phyloP scores from a whole-genome alignment of 169 alveolate genomes.

The Fabrea salina region DNA sequence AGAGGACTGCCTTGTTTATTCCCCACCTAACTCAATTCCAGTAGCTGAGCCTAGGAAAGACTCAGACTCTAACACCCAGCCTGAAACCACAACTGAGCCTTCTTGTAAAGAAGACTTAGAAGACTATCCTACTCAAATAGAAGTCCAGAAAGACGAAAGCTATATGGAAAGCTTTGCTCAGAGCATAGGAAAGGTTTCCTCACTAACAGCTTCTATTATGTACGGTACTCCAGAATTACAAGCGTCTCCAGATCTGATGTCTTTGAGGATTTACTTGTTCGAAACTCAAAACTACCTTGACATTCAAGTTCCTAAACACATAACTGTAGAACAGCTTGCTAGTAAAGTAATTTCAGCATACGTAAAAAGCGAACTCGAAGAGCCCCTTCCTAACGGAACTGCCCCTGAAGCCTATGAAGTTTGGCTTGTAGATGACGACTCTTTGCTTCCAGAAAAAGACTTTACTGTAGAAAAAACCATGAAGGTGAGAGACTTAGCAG shows the following conservation, averaged over 20 bases:
- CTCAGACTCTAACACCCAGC: neutral
- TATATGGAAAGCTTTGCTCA: neutral
- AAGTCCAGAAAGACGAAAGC: slow-evolving; percentile 16
- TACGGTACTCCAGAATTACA: neutral
- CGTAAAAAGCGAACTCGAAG: neutral
- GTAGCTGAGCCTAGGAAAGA: neutral
- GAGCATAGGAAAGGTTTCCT: neutral
- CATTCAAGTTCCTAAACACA: neutral
- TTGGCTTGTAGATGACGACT: slow-evolving; percentile 13
- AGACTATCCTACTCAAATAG: neutral
- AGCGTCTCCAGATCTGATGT: neutral
- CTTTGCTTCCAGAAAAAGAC: neutral
- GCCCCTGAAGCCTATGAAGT: slow-evolving; percentile 15
- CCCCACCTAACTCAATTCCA: slow-evolving; percentile 9
- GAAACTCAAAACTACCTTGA: neutral
- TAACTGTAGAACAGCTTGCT: slow-evolving; percentile 29
- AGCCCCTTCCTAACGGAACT: slow-evolving; percentile 2
- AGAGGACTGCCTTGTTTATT: neutral
- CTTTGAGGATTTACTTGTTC: neutral
- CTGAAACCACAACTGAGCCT: neutral
- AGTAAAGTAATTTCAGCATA: neutral
- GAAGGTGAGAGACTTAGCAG: slow-evolving; percentile 7
- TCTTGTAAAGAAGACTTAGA: neutral
- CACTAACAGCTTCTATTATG: neutral
- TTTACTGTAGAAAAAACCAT: slow-evolving; percentile 2